Evolutionary conservation across 257 asterid genomes (phyloP), one percentile per base, ranked within the genome.

Genomic region (Cynanchum wilfordii): DNA sequence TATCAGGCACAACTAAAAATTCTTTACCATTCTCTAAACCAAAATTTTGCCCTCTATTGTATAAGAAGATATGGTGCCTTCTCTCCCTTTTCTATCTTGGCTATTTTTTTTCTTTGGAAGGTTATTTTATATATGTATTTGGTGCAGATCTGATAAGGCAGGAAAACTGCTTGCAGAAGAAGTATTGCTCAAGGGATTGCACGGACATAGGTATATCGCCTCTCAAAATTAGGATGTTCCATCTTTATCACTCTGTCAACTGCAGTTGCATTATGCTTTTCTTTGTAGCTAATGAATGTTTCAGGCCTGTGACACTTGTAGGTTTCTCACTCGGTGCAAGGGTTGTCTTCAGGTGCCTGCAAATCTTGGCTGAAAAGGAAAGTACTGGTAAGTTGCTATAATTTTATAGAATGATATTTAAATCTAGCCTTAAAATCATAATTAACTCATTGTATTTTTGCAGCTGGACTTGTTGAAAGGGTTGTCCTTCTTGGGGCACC

Each of bases 311-410:
- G 78, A 94, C 98, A 66, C 96, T 94, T 7, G 83, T 91, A 51
- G 98, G 98, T 66, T 93, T 91, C 85, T 94, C 98, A 10, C 97
- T 94, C 76, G 98, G 97, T 78, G 98, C 97, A 79, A 85, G 96
- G 79, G 96, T 94, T 72, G 84, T 94, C 78, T 91, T 94, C 82
- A 87, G 83, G 82, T 94, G 98, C 86, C 98, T 94, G 72, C 96
- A 89, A 85, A 47, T 79, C 72, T 84, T 94, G 84, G 87, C 96
- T 74, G 88, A 88, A 79, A 87, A 73, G 57, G 93, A 88, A 76
- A 69, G 59, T 79, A 75, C 78, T 79, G 93, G 98, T 88, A 79
- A 72, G 80, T 30, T 29, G 20, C 56, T 69, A 67, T 71, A 49
- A 59, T 73, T 51, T 45, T 25, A 45, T 11, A 67, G 51, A 45